Evolutionary conservation across 129 eudicot species (phyloP), one percentile per base, ranked within the genome.

Genomic region (Calendula officinalis): DNA sequence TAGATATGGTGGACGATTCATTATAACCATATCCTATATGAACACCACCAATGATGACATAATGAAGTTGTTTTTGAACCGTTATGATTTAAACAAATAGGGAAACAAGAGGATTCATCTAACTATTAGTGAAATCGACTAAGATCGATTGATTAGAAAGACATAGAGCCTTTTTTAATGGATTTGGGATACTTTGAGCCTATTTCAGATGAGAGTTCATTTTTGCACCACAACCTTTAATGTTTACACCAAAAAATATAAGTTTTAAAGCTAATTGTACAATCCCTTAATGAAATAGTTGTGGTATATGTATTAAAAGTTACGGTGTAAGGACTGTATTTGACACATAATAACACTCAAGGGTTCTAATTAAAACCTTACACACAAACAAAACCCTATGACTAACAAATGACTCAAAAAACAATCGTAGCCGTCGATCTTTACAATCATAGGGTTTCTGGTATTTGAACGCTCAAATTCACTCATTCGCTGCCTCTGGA

Each of bases 91-190:
- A 79, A 74, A 76, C 81, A 71, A 63, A 79, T 46, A 51, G 86
- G 88, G 56, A 87, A 43, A 54, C 95, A 87, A 54, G 82, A 76
- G 6, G 81, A 74, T 52, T 81, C 75, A 16, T 87, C 83, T 64
- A 87, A 81, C 57, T 78, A 91, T n/a, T n/a, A 59, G 95, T 87
- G 71, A 87, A 87, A 87, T 61, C 95, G 81, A 47, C 95, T 87
- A 45, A 83, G 88, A 75, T 87, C 95, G 27, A 87, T 62, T 41
- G 88, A 72, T 27, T 70, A 63, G 49, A 87, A 87, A 47, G 91
- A 87, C 60, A 87, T 76, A 45, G 72, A 72, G 52, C 95, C 95
- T 82, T 76, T 84, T 77, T 70, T 81, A 36, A 87, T 77, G 60
- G 91, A 79, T 68, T 74, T 79, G 44, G 73, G 78, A 69, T 87